Evolutionary conservation across 352 stramenopile species (phyloP).

Genomic region (Thalassiosira hispida): DNA sequence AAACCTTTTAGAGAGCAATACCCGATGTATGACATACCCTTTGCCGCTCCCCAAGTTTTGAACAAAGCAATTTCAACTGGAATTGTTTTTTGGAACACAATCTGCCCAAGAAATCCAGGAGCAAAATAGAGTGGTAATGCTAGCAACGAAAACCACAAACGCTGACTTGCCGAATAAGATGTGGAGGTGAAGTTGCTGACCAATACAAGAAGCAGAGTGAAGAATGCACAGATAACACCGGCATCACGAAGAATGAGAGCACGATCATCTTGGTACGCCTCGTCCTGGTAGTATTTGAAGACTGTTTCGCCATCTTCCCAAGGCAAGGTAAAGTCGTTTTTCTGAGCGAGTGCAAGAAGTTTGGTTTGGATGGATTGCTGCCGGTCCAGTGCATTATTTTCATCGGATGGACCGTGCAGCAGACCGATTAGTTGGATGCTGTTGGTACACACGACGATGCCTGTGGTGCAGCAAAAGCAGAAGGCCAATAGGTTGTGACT

Average conservation of each 20-base stretch:
- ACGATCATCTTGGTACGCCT: neutral
- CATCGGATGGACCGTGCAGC: conserved; percentile 4
- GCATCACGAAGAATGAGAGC: conserved; percentile 8
- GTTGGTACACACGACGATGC: neutral
- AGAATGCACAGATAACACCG: neutral
- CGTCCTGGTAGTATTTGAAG: neutral
- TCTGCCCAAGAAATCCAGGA: neutral
- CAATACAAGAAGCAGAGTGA: neutral
- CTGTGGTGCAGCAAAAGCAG: neutral
- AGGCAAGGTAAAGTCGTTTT: conserved; percentile 1
- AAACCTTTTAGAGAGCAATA: conserved; percentile 8
- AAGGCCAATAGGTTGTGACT: neutral
- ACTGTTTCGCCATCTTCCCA: neutral
- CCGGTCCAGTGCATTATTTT: conserved; percentile 9
- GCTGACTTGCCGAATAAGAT: neutral
- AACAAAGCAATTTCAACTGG: conserved; percentile 13
- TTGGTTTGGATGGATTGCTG: conserved; percentile 1
- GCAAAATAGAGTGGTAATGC: neutral
- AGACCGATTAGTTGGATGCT: conserved; percentile 8
- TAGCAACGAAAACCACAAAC: neutral
- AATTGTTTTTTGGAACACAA: conserved; percentile 3
- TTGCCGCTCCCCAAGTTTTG: neutral
- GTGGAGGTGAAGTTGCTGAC: neutral
- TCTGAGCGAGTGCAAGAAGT: neutral
- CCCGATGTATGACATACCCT: neutral